Evolutionary conservation across 2,329 filamentous ascomycete genomes (phyloP).

Genomic region (Macrophomina tecta): DNA sequence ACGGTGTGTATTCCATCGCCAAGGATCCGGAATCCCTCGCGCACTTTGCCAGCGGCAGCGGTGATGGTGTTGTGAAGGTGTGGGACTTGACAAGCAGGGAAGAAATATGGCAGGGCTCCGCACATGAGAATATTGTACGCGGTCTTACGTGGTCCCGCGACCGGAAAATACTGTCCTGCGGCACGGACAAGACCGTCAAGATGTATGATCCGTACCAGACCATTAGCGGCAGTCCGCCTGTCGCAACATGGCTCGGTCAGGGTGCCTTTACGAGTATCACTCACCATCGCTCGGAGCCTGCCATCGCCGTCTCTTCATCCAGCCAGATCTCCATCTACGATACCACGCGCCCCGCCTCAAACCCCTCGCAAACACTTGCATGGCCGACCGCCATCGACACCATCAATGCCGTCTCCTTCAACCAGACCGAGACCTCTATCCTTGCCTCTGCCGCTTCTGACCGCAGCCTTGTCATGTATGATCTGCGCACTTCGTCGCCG

Average conservation of each 20-base stretch:
- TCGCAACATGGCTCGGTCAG: slow-evolving; percentile 83
- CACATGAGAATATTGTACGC: slow-evolving; percentile 94
- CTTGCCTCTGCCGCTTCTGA: slow-evolving; percentile 86
- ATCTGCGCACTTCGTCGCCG: slow-evolving; percentile 84
- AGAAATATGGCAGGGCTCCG: slow-evolving; percentile 77
- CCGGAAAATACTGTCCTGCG: slow-evolving; percentile 84
- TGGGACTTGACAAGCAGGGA: slow-evolving; percentile 79
- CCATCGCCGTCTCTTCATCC: slow-evolving; percentile 76
- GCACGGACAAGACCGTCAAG: slow-evolving; percentile 84
- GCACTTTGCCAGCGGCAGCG: slow-evolving; percentile 56
- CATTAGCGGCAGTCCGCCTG: slow-evolving; percentile 69
- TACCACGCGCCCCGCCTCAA: slow-evolving; percentile 75
- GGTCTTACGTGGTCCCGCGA: slow-evolving; percentile 88
- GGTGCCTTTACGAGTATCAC: slow-evolving; percentile 83
- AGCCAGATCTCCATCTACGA: slow-evolving; percentile 88
- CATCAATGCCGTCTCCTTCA: slow-evolving; percentile 86
- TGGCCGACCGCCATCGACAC: slow-evolving; percentile 93
- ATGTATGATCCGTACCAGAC: slow-evolving; percentile 89
- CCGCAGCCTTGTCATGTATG: slow-evolving; percentile 85
- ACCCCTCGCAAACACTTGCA: slow-evolving; percentile 78
- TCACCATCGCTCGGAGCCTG: slow-evolving; percentile 78
- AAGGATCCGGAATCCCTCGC: slow-evolving; percentile 50
- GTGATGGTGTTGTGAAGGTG: slow-evolving; percentile 88
- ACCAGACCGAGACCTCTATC: slow-evolving; percentile 87
- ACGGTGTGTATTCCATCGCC: slow-evolving; percentile 67